Percentiles rank a stretch among this genome's conserved stretches.
These are phyloP conservation scores for Phytopythium delawarense DNA, from an alignment of 352 stramenopile species.

Conservation along the genomic window DNA sequence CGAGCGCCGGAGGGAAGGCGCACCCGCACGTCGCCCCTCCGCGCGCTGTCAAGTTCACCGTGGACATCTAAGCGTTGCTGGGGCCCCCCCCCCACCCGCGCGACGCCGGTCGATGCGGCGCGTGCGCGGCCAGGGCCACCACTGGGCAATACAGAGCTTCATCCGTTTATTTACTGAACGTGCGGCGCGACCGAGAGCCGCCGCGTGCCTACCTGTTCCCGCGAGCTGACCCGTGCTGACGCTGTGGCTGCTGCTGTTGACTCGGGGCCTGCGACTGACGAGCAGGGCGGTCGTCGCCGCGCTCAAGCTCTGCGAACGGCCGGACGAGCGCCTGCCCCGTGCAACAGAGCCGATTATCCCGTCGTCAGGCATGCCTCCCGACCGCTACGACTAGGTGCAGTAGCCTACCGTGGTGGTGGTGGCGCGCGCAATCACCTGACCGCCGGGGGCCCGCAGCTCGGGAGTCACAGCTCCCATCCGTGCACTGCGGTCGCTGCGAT, in stretches of 20 bases:
- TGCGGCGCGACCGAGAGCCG: neutral
- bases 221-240: neutral
- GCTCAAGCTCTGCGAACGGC: constrained; percentile 39
- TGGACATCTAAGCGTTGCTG: constrained; percentile 31
- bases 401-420: constrained; percentile 34
- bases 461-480: constrained; percentile 2
- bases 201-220: neutral
- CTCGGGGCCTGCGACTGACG: neutral
- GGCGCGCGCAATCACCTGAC: constrained; percentile 46
- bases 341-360: neutral
- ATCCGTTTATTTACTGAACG: neutral
- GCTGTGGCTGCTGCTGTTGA: neutral
- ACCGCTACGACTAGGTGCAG: neutral
- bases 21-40: constrained; percentile 16
- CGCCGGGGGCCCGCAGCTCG: constrained; percentile 15
- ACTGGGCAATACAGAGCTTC: neutral
- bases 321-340: constrained; percentile 42
- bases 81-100: neutral
- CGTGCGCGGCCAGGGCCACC: neutral
- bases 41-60: constrained; percentile 56
- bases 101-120: too few relatives aligned
- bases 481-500: neutral
- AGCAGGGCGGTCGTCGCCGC: neutral
- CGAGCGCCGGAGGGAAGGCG: constrained; percentile 15
- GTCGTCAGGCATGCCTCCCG: neutral